Base-by-base conservation (phyloP, 257 asterid species). In the Lithospermum erythrorhizon region DNA sequence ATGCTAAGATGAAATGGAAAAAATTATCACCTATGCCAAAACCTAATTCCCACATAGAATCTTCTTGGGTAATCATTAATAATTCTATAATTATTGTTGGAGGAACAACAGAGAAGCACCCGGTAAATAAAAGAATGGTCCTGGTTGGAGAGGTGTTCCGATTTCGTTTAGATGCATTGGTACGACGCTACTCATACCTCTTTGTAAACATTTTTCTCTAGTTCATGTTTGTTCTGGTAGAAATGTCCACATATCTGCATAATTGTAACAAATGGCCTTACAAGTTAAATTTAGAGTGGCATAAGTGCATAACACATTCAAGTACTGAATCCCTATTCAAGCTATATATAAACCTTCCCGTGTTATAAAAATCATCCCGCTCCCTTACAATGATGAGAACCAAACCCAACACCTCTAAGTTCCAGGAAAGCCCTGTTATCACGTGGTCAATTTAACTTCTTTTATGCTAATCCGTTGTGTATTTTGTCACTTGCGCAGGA, bases 71-170 rank as follows among this genome's bases (percentile, higher is more conserved):
- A 61, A 1, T 81, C 19, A 62, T 73, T 70, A 83, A 81, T 72
- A 78, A 81, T 75, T 76, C 85, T 53, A 81, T 86, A 59, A 61
- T 81, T 55, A 76, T 81, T 41, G 49, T 72, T 69, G 91, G 91
- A 78, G 95, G 95, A 68, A 81, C 95, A 35, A 83, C 89, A 4
- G 93, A 83, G 78, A 83, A 81, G 66, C 82, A 83, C 70, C 95
- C 95, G 0, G 62, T 75, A 30, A 83, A 77, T 37, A 86, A 86
- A 70, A 78, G 90, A 81, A 86, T 86, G 89, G 74, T 83, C 65
- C 65, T 86, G 61, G 93, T 86, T 15, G 95, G 93, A 57, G 95
- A 86, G 78, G 69, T 86, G 51, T 78, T 86, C 75, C 80, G 61
- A 32, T 81, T 86, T 60, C 63, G 78, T 70, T 69, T 83, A 64